Conservation (phyloP, 2,329 filamentous ascomycete species). For the Fusarium buharicum region DNA sequence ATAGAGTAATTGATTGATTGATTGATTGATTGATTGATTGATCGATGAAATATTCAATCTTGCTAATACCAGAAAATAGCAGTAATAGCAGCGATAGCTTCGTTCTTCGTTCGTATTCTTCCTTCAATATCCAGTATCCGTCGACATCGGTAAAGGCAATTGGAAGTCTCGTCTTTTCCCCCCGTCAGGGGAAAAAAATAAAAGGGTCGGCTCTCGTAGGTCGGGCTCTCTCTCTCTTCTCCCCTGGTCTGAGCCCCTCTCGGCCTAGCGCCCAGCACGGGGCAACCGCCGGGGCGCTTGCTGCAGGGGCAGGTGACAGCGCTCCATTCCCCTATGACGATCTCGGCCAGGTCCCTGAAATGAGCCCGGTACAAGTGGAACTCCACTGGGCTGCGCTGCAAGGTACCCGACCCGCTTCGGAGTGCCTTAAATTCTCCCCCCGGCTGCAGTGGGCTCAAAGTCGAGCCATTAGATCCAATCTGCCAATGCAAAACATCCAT, state of each 20-base stretch:
- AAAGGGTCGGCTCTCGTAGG: constrained; percentile 26
- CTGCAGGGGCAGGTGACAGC: constrained; percentile 25
- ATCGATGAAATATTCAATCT: too few species aligned
- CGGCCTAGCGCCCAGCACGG: constrained; percentile 38
- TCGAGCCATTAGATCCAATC: constrained; percentile 16
- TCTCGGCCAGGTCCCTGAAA: constrained; percentile 39
- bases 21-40: too few species aligned
- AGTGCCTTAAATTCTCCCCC: background rate
- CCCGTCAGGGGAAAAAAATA: constrained; percentile 43
- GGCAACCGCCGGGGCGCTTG: constrained; percentile 20
- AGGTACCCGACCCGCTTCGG: constrained; percentile 32
- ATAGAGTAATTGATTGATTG: background rate
- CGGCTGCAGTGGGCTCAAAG: constrained; percentile 28
- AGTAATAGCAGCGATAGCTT: background rate
- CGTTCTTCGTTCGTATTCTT: too few species aligned
- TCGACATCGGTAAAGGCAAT: constrained; percentile 15
- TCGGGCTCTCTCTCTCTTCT: constrained; percentile 16
- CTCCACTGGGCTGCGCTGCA: constrained; percentile 25
- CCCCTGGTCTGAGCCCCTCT: constrained; percentile 35
- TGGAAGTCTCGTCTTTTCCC: constrained; percentile 25
- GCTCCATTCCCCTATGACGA: constrained; percentile 16
- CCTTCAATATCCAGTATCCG: background rate
- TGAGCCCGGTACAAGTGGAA: constrained; percentile 15
- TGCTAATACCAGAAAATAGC: too few species aligned
- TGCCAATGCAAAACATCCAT: too few species aligned